Evolutionary conservation across 2,329 filamentous ascomycete species (phyloP).

Genomic region (Sporothrix pallida): DNA sequence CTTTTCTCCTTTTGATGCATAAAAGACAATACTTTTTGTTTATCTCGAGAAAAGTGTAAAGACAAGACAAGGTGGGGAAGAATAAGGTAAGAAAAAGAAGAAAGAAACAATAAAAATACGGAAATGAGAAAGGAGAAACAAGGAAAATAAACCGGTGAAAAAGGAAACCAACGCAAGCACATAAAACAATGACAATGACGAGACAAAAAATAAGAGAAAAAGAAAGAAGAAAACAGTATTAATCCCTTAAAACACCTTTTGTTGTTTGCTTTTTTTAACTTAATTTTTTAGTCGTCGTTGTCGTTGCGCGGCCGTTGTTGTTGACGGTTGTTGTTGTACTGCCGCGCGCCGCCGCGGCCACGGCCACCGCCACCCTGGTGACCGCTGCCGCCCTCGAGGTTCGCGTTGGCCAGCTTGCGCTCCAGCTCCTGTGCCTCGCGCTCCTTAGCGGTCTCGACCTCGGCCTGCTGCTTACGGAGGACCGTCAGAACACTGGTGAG

Average conservation of each 20-base stretch:
- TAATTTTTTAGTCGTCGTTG: slow-evolving; percentile 54
- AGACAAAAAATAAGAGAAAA: neutral
- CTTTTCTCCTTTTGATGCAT: slow-evolving; percentile 12
- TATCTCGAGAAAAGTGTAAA: neutral
- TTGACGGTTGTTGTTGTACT: slow-evolving; percentile 32
- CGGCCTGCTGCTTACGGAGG: slow-evolving; percentile 79
- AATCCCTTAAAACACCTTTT: slow-evolving; percentile 11
- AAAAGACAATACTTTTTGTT: slow-evolving; percentile 13
- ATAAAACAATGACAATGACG: neutral
- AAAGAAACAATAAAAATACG: neutral
- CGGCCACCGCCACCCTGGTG: slow-evolving; percentile 29
- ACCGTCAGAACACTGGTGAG: slow-evolving; percentile 79
- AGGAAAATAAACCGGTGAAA: neutral
- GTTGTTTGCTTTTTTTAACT: neutral
- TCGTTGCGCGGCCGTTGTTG: slow-evolving; percentile 55
- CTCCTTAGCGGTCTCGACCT: slow-evolving; percentile 77
- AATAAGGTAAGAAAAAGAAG: neutral
- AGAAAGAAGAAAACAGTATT: slow-evolving; percentile 9
- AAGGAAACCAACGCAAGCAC: neutral
- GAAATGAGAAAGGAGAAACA: slow-evolving; percentile 7
- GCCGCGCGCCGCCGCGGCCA: slow-evolving; percentile 27
- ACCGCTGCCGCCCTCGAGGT: slow-evolving; percentile 44
- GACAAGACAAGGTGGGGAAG: neutral
- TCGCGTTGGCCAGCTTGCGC: slow-evolving; percentile 56
- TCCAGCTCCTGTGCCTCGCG: slow-evolving; percentile 75